These are phyloP conservation scores for Bipolaris oryzae DNA, from an alignment of 2,329 filamentous ascomycete genomes.

Conservation along the genomic window DNA sequence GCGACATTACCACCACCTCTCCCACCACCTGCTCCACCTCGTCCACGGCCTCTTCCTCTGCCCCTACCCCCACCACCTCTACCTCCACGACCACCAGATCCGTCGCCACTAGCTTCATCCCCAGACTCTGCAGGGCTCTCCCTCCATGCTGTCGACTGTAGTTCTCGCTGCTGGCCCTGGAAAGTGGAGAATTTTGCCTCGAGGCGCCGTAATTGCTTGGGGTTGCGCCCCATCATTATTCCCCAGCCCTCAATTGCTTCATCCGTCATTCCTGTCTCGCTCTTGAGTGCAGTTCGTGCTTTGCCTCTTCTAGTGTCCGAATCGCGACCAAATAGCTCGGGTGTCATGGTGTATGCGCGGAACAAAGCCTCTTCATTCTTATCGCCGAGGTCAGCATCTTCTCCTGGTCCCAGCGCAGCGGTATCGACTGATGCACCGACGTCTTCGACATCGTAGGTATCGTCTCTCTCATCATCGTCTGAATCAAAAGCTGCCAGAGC, in stretches of 20 bases:
- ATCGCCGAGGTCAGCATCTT: constrained; percentile 62
- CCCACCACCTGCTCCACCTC: constrained; percentile 39
- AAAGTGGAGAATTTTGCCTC: constrained; percentile 73
- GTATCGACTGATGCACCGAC: constrained; percentile 87
- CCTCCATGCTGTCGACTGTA: constrained; percentile 68
- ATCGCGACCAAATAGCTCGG: constrained; percentile 73
- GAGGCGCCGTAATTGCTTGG: constrained; percentile 69
- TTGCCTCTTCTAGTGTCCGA: constrained; percentile 70
- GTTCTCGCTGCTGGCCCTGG: constrained; percentile 67
- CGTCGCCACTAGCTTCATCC: constrained; percentile 54
- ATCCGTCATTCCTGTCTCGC: constrained; percentile 86
- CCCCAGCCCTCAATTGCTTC: constrained; percentile 95
- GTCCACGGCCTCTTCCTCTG: constrained; percentile 43
- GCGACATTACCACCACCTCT: constrained; percentile 62
- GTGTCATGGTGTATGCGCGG: constrained; percentile 69
- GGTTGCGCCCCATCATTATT: constrained; percentile 79
- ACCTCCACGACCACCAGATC: constrained; percentile 56
- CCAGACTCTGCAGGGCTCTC: constrained; percentile 60
- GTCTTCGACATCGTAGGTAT: constrained; percentile 92
- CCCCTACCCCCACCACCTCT: constrained; percentile 51
- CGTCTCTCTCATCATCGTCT: constrained; percentile 95
- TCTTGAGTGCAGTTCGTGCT: constrained; percentile 67
- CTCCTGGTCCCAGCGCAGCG: constrained; percentile 55
- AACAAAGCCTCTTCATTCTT: constrained; percentile 75
- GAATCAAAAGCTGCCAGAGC: constrained; percentile 88